Evolutionary conservation across 192 early-diverging fungal species (phyloP).

Genomic region (Backusella liffmaniae): DNA sequence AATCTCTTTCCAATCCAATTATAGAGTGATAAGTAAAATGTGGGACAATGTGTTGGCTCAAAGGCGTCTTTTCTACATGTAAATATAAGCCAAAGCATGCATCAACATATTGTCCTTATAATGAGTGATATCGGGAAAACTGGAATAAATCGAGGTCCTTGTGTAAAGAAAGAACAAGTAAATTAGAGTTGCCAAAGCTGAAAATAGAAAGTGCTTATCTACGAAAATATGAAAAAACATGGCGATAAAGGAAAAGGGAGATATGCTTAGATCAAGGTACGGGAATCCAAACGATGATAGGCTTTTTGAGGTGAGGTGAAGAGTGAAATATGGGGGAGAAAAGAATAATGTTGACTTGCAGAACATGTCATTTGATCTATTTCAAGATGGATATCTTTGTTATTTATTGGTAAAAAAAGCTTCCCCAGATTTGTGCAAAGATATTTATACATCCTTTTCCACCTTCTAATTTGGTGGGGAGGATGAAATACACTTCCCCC

Average conservation of each 20-base stretch:
- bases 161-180: not conserved
- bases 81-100: not conserved
- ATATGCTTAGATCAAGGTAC: not conserved
- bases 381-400: not conserved
- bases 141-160: too few species aligned
- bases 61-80: not conserved
- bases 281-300: not conserved
- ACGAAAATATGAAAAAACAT: not conserved
- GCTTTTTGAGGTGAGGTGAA: not conserved
- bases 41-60: not conserved
- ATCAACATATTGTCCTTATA: not conserved
- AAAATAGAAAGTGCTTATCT: not conserved
- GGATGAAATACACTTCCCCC: too few species aligned
- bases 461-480: too few species aligned
- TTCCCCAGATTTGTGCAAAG: too few species aligned
- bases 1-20: not conserved
- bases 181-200: not conserved
- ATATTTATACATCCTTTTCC: too few species aligned
- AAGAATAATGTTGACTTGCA: not conserved
- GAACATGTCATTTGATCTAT: not conserved
- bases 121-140: not conserved
- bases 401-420: not conserved
- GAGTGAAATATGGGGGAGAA: not conserved
- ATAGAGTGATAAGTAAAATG: not conserved
- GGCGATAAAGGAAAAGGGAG: not conserved